phyloP scores from a whole-genome alignment of 257 asterid genomes.

The Salvia miltiorrhiza region DNA sequence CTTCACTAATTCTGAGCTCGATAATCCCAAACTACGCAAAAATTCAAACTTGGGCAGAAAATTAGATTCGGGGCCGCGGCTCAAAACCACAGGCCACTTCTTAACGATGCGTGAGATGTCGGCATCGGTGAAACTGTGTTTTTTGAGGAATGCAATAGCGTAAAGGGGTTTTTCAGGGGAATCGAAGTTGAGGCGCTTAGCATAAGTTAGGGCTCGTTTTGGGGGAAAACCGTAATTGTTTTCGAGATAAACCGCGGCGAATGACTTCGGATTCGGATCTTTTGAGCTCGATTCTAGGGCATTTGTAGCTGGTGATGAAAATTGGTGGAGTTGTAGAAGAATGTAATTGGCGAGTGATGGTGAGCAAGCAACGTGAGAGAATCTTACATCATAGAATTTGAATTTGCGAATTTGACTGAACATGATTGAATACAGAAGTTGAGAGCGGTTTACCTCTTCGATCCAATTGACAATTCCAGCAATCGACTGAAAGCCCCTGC shows the following conservation, averaged over 20 bases:
- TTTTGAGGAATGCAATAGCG: constrained; percentile 21
- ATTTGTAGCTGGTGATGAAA: background rate
- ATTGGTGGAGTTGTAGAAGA: background rate
- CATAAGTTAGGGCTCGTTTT: constrained; percentile 9
- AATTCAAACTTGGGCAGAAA: constrained; percentile 34
- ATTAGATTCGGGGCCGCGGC: constrained; percentile 1
- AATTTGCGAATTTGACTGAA: background rate
- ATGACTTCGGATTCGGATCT: background rate
- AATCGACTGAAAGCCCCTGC: background rate
- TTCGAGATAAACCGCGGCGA: constrained; percentile 12
- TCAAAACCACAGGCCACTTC: constrained; percentile 3
- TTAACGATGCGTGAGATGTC: constrained; percentile 15
- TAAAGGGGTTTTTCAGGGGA: constrained; percentile 23
- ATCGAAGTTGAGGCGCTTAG: constrained; percentile 7
- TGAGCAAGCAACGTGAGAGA: background rate
- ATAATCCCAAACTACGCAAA: constrained; percentile 21
- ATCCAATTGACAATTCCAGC: background rate
- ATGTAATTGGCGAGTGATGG: background rate
- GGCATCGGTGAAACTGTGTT: constrained; percentile 20
- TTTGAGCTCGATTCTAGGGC: background rate
- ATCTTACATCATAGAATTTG: background rate
- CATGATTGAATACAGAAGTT: background rate
- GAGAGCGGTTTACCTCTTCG: background rate
- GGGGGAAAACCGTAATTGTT: constrained; percentile 3
- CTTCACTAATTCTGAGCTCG: constrained; percentile 2